Base-by-base conservation (phyloP, 305 asterid genomes). In the Striga hermonthica region DNA sequence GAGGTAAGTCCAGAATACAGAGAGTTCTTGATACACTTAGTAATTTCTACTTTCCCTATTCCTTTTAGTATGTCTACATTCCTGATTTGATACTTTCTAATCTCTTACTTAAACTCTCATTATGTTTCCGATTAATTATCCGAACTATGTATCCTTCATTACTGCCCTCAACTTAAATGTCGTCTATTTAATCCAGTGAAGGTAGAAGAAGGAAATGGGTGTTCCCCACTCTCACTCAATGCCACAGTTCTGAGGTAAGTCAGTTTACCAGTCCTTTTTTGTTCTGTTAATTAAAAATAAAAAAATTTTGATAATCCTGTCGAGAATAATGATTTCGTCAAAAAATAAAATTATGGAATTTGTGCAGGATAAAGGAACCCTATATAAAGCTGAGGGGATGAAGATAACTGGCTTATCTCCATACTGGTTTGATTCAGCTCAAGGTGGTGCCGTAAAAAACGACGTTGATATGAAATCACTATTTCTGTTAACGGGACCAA, bases 121-220 rank as follows among this genome's bases (percentile, higher is more conserved):
- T 37, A 28, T 22, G 36, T 57, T 67, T 44, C 31, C 52, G n/a
- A 14, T 61, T 54, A 50, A 38, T 5, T 47, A 49, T 36, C 62
- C 41, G 15, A 37, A 13, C 38, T 1, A 35, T 4, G 8, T 31
- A 49, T 4, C 14, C 44, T 57, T 49, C 22, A 28, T 13, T 47
- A 14, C 9, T 54, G 58, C 50, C 31, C 37, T 9, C 11, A n/a
- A 12, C 53, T 35, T 50, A 14, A 69, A 69, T 64, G 50, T 54
- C 63, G 74, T 69, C 11, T 41, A 10, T 71, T 74, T 73, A 60
- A 36, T 71, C 65, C 86, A 93, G 99, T 70, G 99, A 93, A 84
- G 99, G 99, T 72, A 78, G 95, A 49, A 79, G 99, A 74, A 85
- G 96, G 76, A 86, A 88, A 75, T 93, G 99, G 99, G 84, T 86